Percentiles rank a stretch among this genome's conserved stretches.
Evolutionary conservation across 2,329 filamentous ascomycete genomes (phyloP).

Genomic region (Drechslerella dactyloides): DNA sequence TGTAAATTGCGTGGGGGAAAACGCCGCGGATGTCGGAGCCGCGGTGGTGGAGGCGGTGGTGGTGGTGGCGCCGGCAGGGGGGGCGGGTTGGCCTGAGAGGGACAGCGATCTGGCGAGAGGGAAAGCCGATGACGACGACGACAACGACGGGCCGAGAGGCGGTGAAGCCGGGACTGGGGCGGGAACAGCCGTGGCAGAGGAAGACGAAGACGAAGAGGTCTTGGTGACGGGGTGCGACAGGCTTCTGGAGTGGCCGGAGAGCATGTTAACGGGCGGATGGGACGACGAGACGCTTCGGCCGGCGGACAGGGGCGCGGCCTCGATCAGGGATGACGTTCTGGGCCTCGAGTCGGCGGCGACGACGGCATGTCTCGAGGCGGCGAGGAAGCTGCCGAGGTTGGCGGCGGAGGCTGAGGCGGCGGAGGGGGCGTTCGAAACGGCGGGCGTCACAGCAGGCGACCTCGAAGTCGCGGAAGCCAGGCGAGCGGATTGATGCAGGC

Average conservation of each 20-base stretch:
- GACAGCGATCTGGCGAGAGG: constrained; percentile 20
- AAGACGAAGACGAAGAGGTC: constrained; percentile 23
- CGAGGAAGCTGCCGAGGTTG: constrained; percentile 1
- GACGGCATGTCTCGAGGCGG: constrained; percentile 6
- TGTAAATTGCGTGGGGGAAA: constrained; percentile 5
- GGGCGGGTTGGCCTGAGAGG: constrained; percentile 9
- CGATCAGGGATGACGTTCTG: constrained; percentile 25
- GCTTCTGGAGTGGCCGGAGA: constrained; percentile 43
- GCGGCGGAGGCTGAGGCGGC: neutral
- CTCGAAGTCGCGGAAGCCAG: neutral
- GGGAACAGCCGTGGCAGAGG: neutral
- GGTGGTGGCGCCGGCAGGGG: constrained; percentile 3
- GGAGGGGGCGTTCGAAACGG: neutral
- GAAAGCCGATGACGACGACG: constrained; percentile 26
- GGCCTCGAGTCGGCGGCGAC: constrained; percentile 7
- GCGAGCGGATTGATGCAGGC: neutral
- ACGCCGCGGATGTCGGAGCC: constrained; percentile 11
- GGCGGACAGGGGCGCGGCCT: constrained; percentile 10
- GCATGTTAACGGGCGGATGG: constrained; percentile 28
- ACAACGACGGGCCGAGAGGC: neutral
- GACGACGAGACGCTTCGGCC: constrained; percentile 7
- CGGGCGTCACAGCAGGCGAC: neutral
- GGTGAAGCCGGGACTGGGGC: constrained; percentile 6
- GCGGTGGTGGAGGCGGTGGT: neutral
- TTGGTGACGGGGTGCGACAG: constrained; percentile 45